Conservation (phyloP, 2,329 filamentous ascomycete genomes). For the Colletotrichum gloeosporioides region DNA sequence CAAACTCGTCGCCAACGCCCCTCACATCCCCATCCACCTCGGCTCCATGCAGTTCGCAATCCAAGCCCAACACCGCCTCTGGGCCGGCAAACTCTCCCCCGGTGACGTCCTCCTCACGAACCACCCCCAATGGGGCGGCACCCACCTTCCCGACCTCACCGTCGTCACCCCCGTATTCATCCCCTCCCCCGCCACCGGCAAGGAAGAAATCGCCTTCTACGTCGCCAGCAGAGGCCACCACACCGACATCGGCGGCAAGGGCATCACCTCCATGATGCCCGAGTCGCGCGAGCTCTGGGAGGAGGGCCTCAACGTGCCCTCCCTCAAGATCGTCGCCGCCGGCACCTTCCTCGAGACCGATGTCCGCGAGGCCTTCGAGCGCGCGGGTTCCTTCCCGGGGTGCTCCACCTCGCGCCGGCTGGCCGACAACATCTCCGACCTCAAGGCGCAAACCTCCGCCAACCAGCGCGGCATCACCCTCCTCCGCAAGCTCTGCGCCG, state of each 20-base stretch:
- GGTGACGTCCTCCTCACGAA: constrained; percentile 47
- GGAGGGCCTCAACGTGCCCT: constrained; percentile 45
- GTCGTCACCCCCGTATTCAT: constrained; percentile 45
- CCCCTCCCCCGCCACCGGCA: neutral
- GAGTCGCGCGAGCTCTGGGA: constrained; percentile 47
- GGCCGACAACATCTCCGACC: constrained; percentile 47
- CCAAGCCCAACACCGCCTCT: constrained; percentile 39
- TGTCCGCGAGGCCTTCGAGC: constrained; percentile 32
- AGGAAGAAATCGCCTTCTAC: constrained; percentile 37
- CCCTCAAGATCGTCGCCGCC: constrained; percentile 41
- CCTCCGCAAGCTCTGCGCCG: constrained; percentile 37
- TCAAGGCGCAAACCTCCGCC: constrained; percentile 48
- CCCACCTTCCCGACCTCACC: constrained; percentile 46
- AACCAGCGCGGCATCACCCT: constrained; percentile 44
- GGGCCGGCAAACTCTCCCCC: constrained; percentile 35
- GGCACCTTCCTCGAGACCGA: constrained; percentile 40
- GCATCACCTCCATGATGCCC: constrained; percentile 46
- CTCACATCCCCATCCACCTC: constrained; percentile 46
- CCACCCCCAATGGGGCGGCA: constrained; percentile 42
- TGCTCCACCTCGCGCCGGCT: constrained; percentile 41
- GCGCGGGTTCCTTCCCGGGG: constrained; percentile 39
- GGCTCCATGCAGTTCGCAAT: constrained; percentile 48
- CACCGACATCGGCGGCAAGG: constrained; percentile 43
- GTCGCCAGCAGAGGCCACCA: constrained; percentile 45
- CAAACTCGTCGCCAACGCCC: constrained; percentile 46